These are phyloP conservation scores for Smallanthus sonchifolius DNA, from an alignment of 129 eudicot genomes.

Conservation along the genomic window DNA sequence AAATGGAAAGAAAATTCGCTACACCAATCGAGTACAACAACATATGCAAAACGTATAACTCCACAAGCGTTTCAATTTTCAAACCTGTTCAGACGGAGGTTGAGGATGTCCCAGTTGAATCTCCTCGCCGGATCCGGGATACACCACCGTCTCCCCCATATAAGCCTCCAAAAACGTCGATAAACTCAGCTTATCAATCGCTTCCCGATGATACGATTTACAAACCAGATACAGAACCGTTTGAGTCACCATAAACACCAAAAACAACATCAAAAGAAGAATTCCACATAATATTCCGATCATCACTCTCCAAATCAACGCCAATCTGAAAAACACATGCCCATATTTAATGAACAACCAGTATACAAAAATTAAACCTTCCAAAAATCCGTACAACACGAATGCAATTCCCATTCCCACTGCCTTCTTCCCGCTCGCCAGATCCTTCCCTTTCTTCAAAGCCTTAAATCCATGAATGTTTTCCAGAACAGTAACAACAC, in stretches of 20 bases:
- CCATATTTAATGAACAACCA: constrained; percentile 19
- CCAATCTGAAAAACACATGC: neutral
- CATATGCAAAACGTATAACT: neutral
- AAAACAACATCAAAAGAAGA: constrained; percentile 16
- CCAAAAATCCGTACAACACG: constrained; percentile 6
- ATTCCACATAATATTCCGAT: constrained; percentile 17
- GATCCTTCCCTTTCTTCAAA: constrained; percentile 17
- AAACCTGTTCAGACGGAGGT: constrained; percentile 2
- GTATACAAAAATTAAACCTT: neutral
- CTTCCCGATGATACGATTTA: constrained; percentile 36
- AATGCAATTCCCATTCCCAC: constrained; percentile 25
- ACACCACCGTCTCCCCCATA: constrained; percentile 22
- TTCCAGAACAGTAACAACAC: constrained; percentile 34
- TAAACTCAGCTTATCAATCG: constrained; percentile 31
- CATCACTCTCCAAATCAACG: constrained; percentile 27
- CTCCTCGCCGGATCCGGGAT: constrained; percentile 8
- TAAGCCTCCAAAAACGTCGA: constrained; percentile 29
- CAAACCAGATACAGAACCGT: constrained; percentile 36
- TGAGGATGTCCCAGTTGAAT: constrained; percentile 31
- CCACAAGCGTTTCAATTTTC: neutral
- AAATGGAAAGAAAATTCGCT: no score
- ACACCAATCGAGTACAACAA: neutral
- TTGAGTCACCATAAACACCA: constrained; percentile 26
- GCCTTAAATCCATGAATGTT: constrained; percentile 16
- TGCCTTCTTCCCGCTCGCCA: constrained; percentile 24